These are phyloP conservation scores for Sporisorium iseilematis-ciliati DNA, from an alignment of 1,284 basidiomycete species.

Conservation along the genomic window DNA sequence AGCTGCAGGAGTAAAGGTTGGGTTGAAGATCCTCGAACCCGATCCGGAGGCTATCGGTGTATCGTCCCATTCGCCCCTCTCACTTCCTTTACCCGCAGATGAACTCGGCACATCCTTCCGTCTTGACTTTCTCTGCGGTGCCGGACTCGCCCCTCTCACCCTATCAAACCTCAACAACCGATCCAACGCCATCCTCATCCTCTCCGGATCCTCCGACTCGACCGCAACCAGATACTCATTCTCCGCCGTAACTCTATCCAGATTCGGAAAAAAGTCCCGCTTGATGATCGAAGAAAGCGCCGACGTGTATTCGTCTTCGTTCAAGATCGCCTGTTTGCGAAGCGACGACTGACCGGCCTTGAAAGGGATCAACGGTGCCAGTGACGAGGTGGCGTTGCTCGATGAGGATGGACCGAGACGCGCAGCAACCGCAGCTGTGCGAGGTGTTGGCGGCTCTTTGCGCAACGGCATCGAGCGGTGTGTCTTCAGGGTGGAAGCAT, in stretches of 20 bases:
- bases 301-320: conserved; percentile 91
- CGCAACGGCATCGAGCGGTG: conserved; percentile 29
- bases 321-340: conserved; percentile 63
- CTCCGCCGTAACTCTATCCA: conserved; percentile 59
- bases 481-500: background rate
- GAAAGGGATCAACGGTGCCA: conserved; percentile 41
- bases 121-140: conserved; percentile 2
- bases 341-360: conserved; percentile 50
- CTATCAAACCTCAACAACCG: conserved; percentile 47
- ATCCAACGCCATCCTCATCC: conserved; percentile 37
- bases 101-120: background rate
- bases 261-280: conserved; percentile 90
- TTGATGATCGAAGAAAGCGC: conserved; percentile 93
- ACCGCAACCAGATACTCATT: conserved; percentile 65
- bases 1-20: conserved; percentile 23
- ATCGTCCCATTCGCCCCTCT: conserved; percentile 40
- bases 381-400: conserved; percentile 21
- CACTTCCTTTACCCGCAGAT: background rate
- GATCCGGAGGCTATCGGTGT: conserved; percentile 25
- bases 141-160: conserved; percentile 4
- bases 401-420: conserved; percentile 8
- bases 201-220: conserved; percentile 43
- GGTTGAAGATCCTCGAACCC: conserved; percentile 9
- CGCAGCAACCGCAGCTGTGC: conserved; percentile 27
- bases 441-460: conserved; percentile 51